phyloP scores from a whole-genome alignment of 1,139 yeast genomes.

The Debaryomyces udenii region DNA sequence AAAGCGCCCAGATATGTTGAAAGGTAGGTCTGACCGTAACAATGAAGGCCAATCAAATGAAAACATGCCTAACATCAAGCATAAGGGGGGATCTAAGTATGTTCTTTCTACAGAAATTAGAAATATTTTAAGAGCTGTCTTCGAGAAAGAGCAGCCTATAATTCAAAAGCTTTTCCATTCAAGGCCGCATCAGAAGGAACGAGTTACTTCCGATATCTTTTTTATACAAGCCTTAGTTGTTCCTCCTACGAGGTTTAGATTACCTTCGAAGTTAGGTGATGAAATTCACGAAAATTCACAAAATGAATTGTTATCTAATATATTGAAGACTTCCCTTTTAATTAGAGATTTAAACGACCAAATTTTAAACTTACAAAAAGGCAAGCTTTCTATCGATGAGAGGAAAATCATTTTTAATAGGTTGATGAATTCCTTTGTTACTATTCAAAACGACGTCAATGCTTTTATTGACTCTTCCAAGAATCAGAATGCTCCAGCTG shows the following conservation, averaged over 20 bases:
- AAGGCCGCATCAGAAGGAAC: conserved; percentile 59
- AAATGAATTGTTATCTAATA: conserved; percentile 80
- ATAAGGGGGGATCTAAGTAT: conserved; percentile 77
- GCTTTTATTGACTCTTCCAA: conserved; percentile 92
- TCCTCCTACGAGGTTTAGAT: conserved; percentile 95
- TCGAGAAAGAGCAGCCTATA: conserved; percentile 67
- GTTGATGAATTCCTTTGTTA: conserved; percentile 92
- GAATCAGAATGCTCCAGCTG: conserved; percentile 70
- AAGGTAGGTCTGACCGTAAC: conserved; percentile 20
- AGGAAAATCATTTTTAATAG: conserved; percentile 81
- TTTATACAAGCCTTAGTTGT: conserved; percentile 86
- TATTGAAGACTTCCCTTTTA: conserved; percentile 75
- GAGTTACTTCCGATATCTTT: conserved; percentile 80
- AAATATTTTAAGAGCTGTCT: conserved; percentile 73
- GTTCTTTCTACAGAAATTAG: conserved; percentile 86
- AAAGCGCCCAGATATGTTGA: conserved; percentile 71
- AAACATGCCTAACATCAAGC: conserved; percentile 48
- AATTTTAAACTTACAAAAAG: conserved; percentile 62
- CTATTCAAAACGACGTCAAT: conserved; percentile 93
- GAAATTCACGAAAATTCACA: conserved; percentile 94
- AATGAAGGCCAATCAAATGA: conserved; percentile 19
- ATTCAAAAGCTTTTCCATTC: conserved; percentile 72
- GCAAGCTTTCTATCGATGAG: conserved; percentile 60
- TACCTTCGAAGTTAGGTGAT: conserved; percentile 96
- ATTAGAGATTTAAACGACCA: conserved; percentile 90